These are phyloP conservation scores for Saccharomycopsis capsularis DNA, from an alignment of 805 yeast species.

Conservation along the genomic window DNA sequence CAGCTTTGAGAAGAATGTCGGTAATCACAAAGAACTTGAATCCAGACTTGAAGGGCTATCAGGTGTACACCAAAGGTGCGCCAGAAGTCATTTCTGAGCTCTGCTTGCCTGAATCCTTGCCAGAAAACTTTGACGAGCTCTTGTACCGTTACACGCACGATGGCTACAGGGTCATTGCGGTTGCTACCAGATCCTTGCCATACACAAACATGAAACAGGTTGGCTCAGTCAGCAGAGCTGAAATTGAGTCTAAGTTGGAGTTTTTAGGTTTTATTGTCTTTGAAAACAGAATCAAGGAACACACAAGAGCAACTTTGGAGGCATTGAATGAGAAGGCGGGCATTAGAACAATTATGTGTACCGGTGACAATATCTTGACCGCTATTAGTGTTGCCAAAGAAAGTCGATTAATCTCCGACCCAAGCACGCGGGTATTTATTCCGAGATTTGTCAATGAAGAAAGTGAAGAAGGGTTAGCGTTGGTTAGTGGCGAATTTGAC, in stretches of 20 bases:
- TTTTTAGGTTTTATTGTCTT: slow-evolving; percentile 88
- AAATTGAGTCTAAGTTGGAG: slow-evolving; percentile 58
- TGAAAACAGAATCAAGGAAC: slow-evolving; percentile 78
- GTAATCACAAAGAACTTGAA: slow-evolving; percentile 53
- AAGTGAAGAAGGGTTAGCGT: slow-evolving; percentile 6
- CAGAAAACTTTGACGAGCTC: slow-evolving; percentile 63
- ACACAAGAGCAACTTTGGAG: slow-evolving; percentile 55
- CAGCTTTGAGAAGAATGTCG: slow-evolving; percentile 85
- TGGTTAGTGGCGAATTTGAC: slow-evolving; percentile 30
- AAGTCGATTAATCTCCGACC: slow-evolving; percentile 51
- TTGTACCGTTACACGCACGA: slow-evolving; percentile 83
- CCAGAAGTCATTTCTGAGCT: slow-evolving; percentile 86
- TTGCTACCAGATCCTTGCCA: slow-evolving; percentile 59
- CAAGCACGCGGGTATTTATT: slow-evolving; percentile 44
- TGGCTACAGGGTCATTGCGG: slow-evolving; percentile 93
- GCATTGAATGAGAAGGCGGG: slow-evolving; percentile 54
- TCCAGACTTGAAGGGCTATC: slow-evolving; percentile 31
- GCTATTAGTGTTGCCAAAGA: slow-evolving; percentile 91
- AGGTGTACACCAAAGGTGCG: slow-evolving; percentile 85
- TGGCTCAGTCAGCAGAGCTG: slow-evolving; percentile 44
- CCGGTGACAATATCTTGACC: slow-evolving; percentile 93
- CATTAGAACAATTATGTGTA: slow-evolving; percentile 88
- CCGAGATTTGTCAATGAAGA: slow-evolving; percentile 36
- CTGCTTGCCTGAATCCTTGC: slow-evolving; percentile 66
- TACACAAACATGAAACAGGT: slow-evolving; percentile 34